These are phyloP conservation scores for Apiospora koreana DNA, from an alignment of 2,329 filamentous ascomycete species.

Conservation along the genomic window DNA sequence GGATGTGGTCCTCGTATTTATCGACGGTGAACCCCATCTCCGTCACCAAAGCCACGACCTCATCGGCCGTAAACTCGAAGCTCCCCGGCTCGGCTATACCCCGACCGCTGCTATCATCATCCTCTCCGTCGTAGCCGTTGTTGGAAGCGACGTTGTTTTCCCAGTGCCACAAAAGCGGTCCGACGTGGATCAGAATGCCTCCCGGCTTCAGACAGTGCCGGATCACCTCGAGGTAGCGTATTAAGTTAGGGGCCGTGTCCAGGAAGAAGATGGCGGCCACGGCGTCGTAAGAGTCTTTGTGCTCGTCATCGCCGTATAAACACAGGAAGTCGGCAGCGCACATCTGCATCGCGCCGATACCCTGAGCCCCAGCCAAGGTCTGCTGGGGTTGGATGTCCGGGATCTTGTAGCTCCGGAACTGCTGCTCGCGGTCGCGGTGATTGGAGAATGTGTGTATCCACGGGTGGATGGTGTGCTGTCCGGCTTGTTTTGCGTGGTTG, in stretches of 20 bases:
- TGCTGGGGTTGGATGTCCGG: conserved; percentile 78
- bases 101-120: conserved; percentile 49
- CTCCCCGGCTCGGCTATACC: conserved; percentile 88
- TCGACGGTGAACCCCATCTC: conserved; percentile 77
- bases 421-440: conserved; percentile 70
- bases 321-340: conserved; percentile 89
- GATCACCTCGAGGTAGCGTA: conserved; percentile 87
- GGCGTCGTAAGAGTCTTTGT: conserved; percentile 69
- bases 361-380: conserved; percentile 42
- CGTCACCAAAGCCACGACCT: conserved; percentile 76
- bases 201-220: conserved; percentile 73
- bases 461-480: conserved; percentile 75
- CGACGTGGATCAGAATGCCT: conserved; percentile 86
- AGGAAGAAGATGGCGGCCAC: conserved; percentile 94
- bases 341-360: conserved; percentile 80
- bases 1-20: conserved; percentile 57
- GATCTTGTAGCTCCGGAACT: conserved; percentile 71
- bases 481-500: conserved; percentile 62
- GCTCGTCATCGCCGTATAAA: conserved; percentile 69
- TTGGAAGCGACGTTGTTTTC: conserved; percentile 69
- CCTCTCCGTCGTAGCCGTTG: conserved; percentile 53
- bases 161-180: conserved; percentile 94
- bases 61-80: conserved; percentile 87
- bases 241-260: conserved; percentile 91
- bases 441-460: conserved; percentile 92